A percentile compares a stretch with the other conserved stretches of the same genome.
Evolutionary conservation across 1,284 basidiomycete species (phyloP).

Genomic region (Cronartium quercuum): DNA sequence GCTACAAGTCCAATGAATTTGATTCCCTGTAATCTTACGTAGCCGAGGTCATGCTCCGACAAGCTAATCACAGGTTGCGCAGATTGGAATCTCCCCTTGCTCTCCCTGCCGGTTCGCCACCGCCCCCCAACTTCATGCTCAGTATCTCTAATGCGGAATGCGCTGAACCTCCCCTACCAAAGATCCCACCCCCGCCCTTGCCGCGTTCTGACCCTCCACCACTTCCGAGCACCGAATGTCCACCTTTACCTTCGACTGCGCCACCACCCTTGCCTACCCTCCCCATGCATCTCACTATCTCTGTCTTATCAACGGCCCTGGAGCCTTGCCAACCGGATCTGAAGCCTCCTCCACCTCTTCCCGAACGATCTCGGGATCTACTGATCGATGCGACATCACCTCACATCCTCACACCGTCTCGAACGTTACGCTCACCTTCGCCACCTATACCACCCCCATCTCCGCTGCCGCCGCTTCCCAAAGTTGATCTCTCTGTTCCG

Average conservation of each 20-base stretch:
- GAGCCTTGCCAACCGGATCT: not conserved
- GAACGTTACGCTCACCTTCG: not conserved
- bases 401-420: not conserved
- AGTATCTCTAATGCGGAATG: not conserved
- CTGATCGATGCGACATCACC: not conserved
- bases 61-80: not conserved
- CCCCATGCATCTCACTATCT: not conserved
- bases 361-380: not conserved
- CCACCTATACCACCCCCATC: not conserved
- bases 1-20: not conserved
- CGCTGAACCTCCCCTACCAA: conserved; percentile 4
- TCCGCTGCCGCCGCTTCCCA: not conserved
- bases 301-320: not conserved
- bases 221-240: not conserved
- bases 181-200: conserved; percentile 14
- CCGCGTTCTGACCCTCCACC: conserved; percentile 4
- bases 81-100: not conserved
- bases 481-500: not conserved
- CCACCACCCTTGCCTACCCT: conserved; percentile 7
- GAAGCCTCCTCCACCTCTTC: not conserved
- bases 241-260: not conserved
- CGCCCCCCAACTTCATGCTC: not conserved
- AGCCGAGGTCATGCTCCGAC: not conserved
- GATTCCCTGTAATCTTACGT: not conserved
- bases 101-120: not conserved